Conservation (phyloP, 129 eudicot genomes). For the Oenanthe sinensis region DNA sequence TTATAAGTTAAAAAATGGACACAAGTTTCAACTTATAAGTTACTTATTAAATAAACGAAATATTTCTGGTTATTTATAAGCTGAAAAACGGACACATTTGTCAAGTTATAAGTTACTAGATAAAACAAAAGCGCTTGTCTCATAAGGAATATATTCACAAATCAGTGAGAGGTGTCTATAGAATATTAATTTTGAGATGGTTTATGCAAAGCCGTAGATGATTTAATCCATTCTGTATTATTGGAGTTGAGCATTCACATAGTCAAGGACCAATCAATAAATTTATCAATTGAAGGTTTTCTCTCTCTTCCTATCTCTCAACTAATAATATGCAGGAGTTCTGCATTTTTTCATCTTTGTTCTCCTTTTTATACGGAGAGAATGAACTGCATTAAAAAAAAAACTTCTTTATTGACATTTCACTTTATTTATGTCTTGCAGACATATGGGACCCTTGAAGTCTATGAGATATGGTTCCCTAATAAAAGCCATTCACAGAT, state of each 20-base stretch:
- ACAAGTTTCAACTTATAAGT: too few relatives aligned
- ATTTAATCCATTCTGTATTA: background rate
- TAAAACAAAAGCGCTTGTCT: background rate
- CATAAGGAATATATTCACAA: background rate
- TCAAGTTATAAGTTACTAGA: too few relatives aligned
- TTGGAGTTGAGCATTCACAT: background rate
- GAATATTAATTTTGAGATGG: background rate
- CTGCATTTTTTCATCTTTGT: background rate
- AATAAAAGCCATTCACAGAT: slow-evolving; percentile 62
- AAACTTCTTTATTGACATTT: background rate
- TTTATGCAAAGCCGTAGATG: background rate
- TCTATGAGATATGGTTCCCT: slow-evolving; percentile 58
- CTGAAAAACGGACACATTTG: too few relatives aligned
- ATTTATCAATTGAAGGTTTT: background rate
- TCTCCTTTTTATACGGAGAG: background rate
- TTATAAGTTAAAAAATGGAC: too few relatives aligned
- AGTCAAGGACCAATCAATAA: background rate
- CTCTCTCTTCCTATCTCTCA: background rate
- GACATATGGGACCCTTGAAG: slow-evolving; percentile 81
- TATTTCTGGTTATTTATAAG: too few relatives aligned
- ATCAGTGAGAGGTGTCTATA: background rate
- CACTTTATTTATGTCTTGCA: slow-evolving; percentile 20
- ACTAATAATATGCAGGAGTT: background rate
- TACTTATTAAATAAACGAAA: too few relatives aligned
- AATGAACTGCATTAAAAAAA: background rate